These are phyloP conservation scores for Russula compacta DNA, from an alignment of 768 basidiomycete genomes.

Conservation along the genomic window DNA sequence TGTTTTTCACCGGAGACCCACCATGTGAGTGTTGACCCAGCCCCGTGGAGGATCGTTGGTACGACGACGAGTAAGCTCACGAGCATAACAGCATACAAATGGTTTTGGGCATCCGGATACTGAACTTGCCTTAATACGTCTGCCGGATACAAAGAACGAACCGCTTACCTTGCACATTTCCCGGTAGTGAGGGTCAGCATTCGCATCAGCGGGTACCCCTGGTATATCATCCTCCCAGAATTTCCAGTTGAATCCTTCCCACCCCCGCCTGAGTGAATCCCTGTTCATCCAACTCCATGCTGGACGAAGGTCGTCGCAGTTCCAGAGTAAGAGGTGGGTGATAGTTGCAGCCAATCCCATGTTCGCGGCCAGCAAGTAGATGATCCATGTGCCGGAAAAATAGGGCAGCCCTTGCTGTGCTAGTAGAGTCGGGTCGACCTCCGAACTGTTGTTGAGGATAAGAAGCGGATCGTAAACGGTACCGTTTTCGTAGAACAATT, in stretches of 20 bases:
- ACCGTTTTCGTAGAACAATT: constrained; percentile 23
- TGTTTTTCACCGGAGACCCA: constrained; percentile 15
- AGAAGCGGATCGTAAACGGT: constrained; percentile 22
- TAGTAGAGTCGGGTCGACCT: constrained; percentile 35
- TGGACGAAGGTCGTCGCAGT: constrained; percentile 33
- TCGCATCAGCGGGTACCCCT: constrained; percentile 23
- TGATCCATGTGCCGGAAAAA: constrained; percentile 41
- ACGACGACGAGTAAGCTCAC: constrained; percentile 27
- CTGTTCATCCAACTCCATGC: constrained; percentile 42
- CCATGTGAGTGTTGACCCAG: constrained; percentile 41
- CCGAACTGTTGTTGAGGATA: constrained; percentile 31
- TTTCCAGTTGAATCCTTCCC: constrained; percentile 30
- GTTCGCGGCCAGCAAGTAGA: constrained; percentile 36
- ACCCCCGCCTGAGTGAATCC: constrained; percentile 29
- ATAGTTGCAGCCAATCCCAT: constrained; percentile 41
- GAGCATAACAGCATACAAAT: constrained; percentile 28
- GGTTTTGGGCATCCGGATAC: constrained; percentile 29
- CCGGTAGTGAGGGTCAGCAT: constrained; percentile 41
- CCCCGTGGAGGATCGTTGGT: constrained; percentile 38
- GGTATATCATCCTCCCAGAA: constrained; percentile 36
- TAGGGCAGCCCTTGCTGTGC: constrained; percentile 37
- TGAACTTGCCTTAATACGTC: constrained; percentile 3
- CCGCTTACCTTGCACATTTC: constrained; percentile 40
- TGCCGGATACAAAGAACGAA: not conserved
- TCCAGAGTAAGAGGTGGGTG: constrained; percentile 41